phyloP scores from a whole-genome alignment of 768 basidiomycete species.

The Leucocoprinus sp. region DNA sequence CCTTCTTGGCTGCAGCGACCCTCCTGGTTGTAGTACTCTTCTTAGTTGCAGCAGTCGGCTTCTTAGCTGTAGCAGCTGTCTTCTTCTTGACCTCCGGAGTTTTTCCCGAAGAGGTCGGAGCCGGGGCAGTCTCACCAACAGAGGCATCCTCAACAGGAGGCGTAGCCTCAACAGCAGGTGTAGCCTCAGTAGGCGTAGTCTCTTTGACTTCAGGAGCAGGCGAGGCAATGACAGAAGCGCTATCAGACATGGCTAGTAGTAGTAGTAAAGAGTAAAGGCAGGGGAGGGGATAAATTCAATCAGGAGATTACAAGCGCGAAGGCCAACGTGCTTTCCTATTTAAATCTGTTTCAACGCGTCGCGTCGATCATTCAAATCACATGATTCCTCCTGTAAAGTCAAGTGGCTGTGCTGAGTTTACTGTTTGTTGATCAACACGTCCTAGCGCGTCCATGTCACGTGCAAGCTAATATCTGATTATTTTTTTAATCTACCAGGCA shows the following conservation, averaged over 20 bases:
- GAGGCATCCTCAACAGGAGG: too few species aligned
- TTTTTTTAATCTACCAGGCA: slow-evolving; percentile 14
- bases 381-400: not conserved
- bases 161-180: too few species aligned
- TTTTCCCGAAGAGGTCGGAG: slow-evolving; percentile 14
- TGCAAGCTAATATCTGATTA: slow-evolving; percentile 16
- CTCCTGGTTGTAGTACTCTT: slow-evolving; percentile 16
- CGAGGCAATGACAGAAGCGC: slow-evolving; percentile 6
- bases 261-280: slow-evolving; percentile 8
- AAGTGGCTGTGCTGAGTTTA: slow-evolving; percentile 35
- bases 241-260: slow-evolving; percentile 11
- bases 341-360: slow-evolving; percentile 20
- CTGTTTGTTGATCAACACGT: slow-evolving; percentile 28
- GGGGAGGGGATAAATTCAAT: slow-evolving; percentile 10
- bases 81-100: slow-evolving; percentile 13
- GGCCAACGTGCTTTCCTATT: slow-evolving; percentile 19
- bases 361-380: slow-evolving; percentile 13
- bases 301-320: slow-evolving; percentile 2
- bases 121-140: slow-evolving; percentile 16
- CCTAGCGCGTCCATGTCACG: slow-evolving; percentile 14
- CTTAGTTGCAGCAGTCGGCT: slow-evolving; percentile 13
- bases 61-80: too few species aligned
- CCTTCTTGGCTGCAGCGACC: slow-evolving; percentile 13
- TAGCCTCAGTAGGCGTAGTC: slow-evolving; percentile 20
- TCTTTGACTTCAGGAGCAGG: slow-evolving; percentile 10